These are phyloP conservation scores for Ophiocytium majus DNA, from an alignment of 352 stramenopile species.

Conservation along the genomic window DNA sequence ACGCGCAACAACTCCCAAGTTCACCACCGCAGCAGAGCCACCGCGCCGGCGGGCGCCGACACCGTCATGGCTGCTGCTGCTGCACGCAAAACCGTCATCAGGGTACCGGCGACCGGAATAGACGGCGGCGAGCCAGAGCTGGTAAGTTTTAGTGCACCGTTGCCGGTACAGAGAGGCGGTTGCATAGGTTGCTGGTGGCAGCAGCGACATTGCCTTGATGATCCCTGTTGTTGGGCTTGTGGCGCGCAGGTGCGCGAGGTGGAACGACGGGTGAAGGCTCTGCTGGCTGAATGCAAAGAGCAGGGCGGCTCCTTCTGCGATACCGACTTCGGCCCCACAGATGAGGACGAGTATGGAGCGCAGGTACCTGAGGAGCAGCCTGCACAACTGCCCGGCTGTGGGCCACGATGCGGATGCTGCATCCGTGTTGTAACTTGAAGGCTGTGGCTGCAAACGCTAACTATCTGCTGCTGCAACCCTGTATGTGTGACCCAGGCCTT, in stretches of 20 bases:
- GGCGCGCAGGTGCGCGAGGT: no score
- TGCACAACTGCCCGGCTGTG: background rate
- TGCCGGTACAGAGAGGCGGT: no score
- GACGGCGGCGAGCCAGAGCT: background rate
- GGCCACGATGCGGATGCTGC: background rate
- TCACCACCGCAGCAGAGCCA: no score
- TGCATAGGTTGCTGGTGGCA: no score
- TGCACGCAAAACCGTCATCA: background rate
- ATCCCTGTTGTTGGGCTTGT: no score
- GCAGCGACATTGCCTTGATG: no score
- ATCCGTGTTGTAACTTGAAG: background rate
- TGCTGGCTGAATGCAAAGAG: background rate
- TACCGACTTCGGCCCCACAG: constrained; percentile 71
- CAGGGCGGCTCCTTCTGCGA: constrained; percentile 63
- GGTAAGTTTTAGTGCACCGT: no score
- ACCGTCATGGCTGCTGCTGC: no score
- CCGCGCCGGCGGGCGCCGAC: no score
- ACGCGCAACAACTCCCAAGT: no score
- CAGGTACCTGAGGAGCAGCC: constrained; percentile 57
- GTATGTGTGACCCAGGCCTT: background rate
- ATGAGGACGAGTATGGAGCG: constrained; percentile 68
- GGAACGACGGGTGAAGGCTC: background rate
- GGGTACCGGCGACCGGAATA: background rate
- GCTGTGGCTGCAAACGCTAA: background rate
- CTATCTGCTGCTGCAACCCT: background rate